phyloP scores from a whole-genome alignment of 1,284 basidiomycete genomes.

The Cryptococcus hybrid region DNA sequence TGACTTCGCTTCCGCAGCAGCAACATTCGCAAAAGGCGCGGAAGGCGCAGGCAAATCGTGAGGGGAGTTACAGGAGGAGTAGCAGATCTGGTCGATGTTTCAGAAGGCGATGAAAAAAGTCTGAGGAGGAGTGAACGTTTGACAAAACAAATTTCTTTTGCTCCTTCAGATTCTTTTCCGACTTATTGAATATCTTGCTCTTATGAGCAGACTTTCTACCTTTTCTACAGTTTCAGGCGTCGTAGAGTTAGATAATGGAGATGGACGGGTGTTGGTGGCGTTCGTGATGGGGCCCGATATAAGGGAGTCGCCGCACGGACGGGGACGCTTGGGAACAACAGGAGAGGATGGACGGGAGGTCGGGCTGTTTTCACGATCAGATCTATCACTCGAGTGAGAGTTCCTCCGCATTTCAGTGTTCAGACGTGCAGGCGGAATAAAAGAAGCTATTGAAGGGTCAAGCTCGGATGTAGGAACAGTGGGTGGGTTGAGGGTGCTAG shows the following conservation, averaged over 20 bases:
- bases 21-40: conserved; percentile 32
- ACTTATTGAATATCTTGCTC: conserved; percentile 68
- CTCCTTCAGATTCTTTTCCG: conserved; percentile 46
- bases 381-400: conserved; percentile 10
- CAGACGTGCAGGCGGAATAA: conserved; percentile 5
- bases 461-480: not conserved
- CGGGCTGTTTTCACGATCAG: conserved; percentile 1
- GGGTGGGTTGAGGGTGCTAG: conserved; percentile 1
- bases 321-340: not conserved
- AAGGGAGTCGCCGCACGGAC: conserved; percentile 18
- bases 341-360: not conserved
- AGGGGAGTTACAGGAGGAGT: conserved; percentile 25
- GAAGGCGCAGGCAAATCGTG: conserved; percentile 23
- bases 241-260: conserved; percentile 19
- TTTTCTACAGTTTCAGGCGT: conserved; percentile 51
- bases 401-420: conserved; percentile 4
- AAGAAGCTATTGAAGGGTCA: not conserved
- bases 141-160: conserved; percentile 11
- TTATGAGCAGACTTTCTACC: conserved; percentile 48
- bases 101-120: conserved; percentile 26
- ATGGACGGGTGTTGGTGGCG: conserved; percentile 31
- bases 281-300: conserved; percentile 52
- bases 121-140: conserved; percentile 15
- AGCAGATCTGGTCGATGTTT: conserved; percentile 34
- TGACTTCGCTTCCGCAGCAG: conserved; percentile 39